These are phyloP conservation scores for Xylaria cubensis DNA, from an alignment of 495 filamentous ascomycete species.

Conservation along the genomic window DNA sequence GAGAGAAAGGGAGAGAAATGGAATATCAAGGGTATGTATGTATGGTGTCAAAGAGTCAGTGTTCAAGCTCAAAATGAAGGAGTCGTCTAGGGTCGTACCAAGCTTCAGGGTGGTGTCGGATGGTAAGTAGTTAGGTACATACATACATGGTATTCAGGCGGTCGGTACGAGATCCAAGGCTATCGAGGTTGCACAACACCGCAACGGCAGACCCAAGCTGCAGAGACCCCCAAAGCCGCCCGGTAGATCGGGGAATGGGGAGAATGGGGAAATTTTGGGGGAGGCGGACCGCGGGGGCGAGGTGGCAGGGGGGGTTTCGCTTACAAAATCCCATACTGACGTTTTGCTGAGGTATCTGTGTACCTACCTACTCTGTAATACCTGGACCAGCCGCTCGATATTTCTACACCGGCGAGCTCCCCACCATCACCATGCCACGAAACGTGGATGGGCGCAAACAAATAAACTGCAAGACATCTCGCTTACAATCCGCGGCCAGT, in stretches of 20 bases:
- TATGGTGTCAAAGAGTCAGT: not conserved
- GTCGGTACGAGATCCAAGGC: slow-evolving; percentile 10
- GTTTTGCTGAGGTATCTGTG: not conserved
- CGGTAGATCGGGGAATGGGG: slow-evolving; percentile 25
- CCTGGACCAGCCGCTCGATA: not conserved
- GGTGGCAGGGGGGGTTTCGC: not conserved
- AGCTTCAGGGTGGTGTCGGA: not conserved
- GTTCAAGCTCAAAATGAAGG: slow-evolving; percentile 1
- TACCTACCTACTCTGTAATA: not conserved
- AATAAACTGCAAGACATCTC: not conserved
- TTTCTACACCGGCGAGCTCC: not conserved
- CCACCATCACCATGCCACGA: not conserved
- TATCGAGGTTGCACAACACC: slow-evolving; percentile 18
- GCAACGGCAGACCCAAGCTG: slow-evolving; percentile 21
- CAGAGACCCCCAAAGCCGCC: slow-evolving; percentile 13
- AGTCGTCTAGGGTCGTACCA: not conserved
- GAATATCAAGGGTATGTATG: not conserved
- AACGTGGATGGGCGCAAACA: not conserved
- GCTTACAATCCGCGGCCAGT: not conserved
- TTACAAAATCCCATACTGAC: not conserved
- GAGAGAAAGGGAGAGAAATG: no score
- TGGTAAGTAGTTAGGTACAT: not conserved
- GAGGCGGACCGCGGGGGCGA: slow-evolving; percentile 5
- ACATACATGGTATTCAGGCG: not conserved
- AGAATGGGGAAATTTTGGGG: slow-evolving; percentile 13